Evolutionary conservation across 2,329 filamentous ascomycete genomes (phyloP).

Genomic region (Arthroderma uncinatum): DNA sequence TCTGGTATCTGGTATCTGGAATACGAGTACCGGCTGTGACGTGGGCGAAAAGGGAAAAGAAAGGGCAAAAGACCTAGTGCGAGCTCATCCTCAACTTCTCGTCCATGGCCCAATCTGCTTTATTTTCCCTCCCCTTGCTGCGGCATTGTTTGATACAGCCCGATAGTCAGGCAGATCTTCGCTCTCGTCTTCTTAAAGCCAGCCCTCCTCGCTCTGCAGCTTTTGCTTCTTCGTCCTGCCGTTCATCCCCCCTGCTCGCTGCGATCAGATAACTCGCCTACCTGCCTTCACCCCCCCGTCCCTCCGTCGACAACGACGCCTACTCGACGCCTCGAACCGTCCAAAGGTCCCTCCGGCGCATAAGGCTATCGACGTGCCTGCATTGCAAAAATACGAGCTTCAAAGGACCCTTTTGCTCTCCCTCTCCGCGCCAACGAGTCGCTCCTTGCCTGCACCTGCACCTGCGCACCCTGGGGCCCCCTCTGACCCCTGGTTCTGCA

Average conservation of each 20-base stretch:
- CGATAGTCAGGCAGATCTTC: slow-evolving; percentile 2
- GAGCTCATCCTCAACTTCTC: too few species aligned
- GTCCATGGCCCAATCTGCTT: background rate
- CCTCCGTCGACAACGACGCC: too few species aligned
- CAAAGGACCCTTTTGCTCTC: too few species aligned
- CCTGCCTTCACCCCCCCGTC: too few species aligned
- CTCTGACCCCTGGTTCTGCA: background rate
- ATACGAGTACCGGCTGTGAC: background rate
- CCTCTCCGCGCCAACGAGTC: too few species aligned
- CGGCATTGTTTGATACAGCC: background rate
- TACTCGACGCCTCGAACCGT: too few species aligned
- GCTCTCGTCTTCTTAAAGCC: background rate
- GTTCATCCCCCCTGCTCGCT: background rate
- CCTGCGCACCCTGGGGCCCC: too few species aligned
- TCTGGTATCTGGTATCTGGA: too few species aligned
- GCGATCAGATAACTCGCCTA: background rate
- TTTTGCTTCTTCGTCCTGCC: background rate
- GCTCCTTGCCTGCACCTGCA: too few species aligned
- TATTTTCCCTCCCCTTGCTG: background rate
- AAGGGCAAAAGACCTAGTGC: background rate
- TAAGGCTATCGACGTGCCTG: too few species aligned
- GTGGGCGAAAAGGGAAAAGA: background rate
- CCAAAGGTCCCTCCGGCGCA: too few species aligned
- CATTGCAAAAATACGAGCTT: too few species aligned
- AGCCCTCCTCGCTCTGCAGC: background rate